A percentile compares a stretch with the other conserved stretches of the same genome.
Evolutionary conservation across 2,329 filamentous ascomycete species (phyloP).

Genomic region (Pseudogymnoascus pannorum): DNA sequence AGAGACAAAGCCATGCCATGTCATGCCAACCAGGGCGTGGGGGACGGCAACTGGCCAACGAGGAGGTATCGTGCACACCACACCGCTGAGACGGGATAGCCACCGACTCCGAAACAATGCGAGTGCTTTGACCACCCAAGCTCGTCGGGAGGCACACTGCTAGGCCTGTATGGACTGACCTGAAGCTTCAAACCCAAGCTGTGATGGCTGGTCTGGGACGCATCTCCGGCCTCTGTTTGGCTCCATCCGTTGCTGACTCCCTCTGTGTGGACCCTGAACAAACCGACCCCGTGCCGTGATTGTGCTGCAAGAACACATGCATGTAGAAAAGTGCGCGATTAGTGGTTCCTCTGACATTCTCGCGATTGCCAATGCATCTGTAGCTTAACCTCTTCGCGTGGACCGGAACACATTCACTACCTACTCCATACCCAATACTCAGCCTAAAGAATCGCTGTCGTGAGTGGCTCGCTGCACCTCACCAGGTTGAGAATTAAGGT

Average conservation of each 20-base stretch:
- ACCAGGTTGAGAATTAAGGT: not conserved
- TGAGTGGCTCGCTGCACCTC: constrained; percentile 1
- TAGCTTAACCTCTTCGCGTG: not conserved
- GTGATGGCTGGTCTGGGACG: not conserved
- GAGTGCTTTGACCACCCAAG: constrained; percentile 1
- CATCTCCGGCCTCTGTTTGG: not conserved
- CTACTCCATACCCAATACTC: not conserved
- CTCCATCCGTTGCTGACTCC: not conserved
- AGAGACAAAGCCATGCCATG: not conserved
- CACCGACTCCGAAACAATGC: not conserved
- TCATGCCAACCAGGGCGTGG: not conserved
- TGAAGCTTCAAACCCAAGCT: not conserved
- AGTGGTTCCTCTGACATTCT: not conserved
- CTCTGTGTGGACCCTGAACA: not conserved
- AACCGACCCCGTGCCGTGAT: not conserved
- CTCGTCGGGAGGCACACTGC: not conserved
- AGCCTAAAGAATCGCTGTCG: not conserved
- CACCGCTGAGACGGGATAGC: constrained; percentile 5
- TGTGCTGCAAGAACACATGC: constrained; percentile 3
- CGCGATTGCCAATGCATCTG: not conserved
- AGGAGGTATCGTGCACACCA: not conserved
- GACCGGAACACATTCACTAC: not conserved
- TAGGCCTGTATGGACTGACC: not conserved
- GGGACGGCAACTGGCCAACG: not conserved
- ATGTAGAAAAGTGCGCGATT: not conserved